Evolutionary conservation across 768 basidiomycete species (phyloP).

Genomic region (Trametes cinnabarina): DNA sequence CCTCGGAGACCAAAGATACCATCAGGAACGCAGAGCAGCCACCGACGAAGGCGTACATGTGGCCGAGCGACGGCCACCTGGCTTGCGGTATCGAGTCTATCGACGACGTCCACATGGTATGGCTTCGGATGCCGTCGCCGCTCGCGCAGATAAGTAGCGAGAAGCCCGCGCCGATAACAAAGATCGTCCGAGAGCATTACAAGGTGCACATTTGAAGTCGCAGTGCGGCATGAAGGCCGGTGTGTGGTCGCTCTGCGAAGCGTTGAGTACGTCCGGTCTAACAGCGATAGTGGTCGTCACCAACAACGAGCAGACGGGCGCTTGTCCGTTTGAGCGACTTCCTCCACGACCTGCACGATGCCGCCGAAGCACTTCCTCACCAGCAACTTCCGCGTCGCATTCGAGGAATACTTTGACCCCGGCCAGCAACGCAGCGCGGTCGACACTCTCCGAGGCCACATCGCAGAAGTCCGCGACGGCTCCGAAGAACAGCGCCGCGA

Average conservation of each 20-base stretch:
- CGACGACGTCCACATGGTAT: background rate
- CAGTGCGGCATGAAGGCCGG: too few relatives aligned
- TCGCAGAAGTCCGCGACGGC: slow-evolving; percentile 22
- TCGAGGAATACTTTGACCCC: slow-evolving; percentile 22
- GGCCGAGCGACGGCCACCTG: background rate
- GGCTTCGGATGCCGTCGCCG: background rate
- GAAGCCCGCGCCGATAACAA: background rate
- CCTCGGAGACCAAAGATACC: slow-evolving; percentile 10
- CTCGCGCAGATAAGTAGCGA: background rate
- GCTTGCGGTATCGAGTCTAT: background rate
- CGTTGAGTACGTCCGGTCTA: too few relatives aligned
- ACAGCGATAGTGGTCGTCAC: background rate
- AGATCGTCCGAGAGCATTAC: too few relatives aligned
- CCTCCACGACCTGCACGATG: background rate
- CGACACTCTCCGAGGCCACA: slow-evolving; percentile 20
- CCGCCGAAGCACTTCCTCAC: slow-evolving; percentile 22
- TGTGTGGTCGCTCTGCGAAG: too few relatives aligned
- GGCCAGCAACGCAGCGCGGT: slow-evolving; percentile 22
- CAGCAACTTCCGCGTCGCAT: slow-evolving; percentile 19
- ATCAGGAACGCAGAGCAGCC: slow-evolving; percentile 1
- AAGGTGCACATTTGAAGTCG: too few relatives aligned
- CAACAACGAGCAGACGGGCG: background rate
- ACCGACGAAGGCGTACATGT: background rate
- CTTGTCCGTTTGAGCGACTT: background rate
- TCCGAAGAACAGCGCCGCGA: slow-evolving; percentile 21